Conservation (phyloP, 768 basidiomycete genomes). For the Cantharellus anzutake region DNA sequence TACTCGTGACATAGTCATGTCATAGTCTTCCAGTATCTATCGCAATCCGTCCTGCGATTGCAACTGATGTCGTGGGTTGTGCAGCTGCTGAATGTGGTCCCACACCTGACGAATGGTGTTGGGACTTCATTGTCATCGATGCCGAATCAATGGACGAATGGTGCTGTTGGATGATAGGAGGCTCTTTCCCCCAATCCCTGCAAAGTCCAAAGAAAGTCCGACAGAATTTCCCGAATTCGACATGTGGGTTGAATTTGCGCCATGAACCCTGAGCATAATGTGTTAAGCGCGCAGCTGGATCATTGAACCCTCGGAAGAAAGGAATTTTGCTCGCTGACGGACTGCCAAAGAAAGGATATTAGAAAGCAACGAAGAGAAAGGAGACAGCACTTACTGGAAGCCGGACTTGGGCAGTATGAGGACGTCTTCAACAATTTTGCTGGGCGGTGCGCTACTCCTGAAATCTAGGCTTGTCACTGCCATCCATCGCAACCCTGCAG, state of each 20-base stretch:
- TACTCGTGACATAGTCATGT: too few species aligned
- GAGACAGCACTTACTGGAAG: not conserved
- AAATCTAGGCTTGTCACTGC: not conserved
- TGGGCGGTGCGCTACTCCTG: not conserved
- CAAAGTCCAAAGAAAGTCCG: not conserved
- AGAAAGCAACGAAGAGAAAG: not conserved
- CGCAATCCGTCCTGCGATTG: too few species aligned
- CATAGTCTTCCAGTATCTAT: too few species aligned
- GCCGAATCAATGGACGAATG: too few species aligned
- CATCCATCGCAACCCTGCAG: not conserved
- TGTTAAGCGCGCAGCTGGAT: not conserved
- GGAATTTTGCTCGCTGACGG: not conserved
- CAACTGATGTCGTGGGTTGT: too few species aligned
- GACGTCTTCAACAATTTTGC: not conserved
- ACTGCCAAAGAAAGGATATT: not conserved
- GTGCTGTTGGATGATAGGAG: not conserved
- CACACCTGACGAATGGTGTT: too few species aligned
- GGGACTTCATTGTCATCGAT: too few species aligned
- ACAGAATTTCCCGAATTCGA: not conserved
- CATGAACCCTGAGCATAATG: not conserved
- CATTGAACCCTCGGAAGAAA: not conserved
- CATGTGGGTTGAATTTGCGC: not conserved
- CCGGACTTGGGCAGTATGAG: not conserved
- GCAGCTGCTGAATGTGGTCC: too few species aligned
- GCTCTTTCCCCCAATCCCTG: not conserved